Evolutionary conservation across 345 rosid species (phyloP).

Genomic region (Aegle marmelos): DNA sequence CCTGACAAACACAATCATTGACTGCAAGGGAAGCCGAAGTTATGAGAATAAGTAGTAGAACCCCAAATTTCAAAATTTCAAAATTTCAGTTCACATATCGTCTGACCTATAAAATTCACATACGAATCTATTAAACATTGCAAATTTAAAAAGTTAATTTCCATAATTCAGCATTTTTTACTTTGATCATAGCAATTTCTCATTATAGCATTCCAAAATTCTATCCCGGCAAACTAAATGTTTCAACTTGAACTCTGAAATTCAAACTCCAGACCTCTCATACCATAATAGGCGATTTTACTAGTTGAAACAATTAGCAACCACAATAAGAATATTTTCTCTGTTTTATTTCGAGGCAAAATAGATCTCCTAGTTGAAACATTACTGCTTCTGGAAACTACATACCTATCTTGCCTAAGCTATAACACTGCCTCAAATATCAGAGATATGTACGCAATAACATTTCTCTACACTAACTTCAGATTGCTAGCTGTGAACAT

Average conservation of each 20-base stretch:
- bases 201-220: not conserved
- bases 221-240: not conserved
- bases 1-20: constrained; percentile 66
- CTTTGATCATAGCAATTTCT: not conserved
- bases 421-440: not conserved
- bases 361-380: not conserved
- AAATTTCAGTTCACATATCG: not conserved
- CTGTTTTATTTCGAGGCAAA: not conserved
- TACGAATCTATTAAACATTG: not conserved
- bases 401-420: not conserved
- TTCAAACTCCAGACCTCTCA: not conserved
- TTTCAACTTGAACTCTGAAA: not conserved
- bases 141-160: not conserved
- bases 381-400: not conserved
- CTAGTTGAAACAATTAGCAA: not conserved
- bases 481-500: not conserved
- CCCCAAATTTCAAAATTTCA: not conserved
- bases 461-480: not conserved
- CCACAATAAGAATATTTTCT: not conserved
- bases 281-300: not conserved
- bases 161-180: not conserved
- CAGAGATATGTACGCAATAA: not conserved
- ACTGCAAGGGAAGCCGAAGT: constrained; percentile 46
- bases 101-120: not conserved
- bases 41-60: not conserved